A percentile compares a stretch with the other conserved stretches of the same genome.
Evolutionary conservation across 2,329 filamentous ascomycete genomes (phyloP).

Genomic region (Cladosporium cucumerinum): DNA sequence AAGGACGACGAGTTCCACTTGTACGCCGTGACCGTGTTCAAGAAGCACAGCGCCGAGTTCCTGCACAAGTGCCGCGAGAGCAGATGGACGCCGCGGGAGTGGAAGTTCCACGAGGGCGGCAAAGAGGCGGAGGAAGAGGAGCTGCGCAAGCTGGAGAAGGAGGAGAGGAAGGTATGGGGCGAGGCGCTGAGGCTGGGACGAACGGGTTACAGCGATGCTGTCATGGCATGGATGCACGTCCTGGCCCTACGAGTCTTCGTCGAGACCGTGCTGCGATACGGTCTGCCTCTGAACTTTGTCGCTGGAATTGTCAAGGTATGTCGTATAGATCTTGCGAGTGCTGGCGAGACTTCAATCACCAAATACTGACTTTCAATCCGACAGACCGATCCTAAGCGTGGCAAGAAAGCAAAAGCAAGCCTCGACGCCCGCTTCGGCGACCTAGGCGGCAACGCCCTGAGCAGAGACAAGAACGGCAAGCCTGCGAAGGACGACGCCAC

Average conservation of each 20-base stretch:
- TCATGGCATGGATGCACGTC: slow-evolving; percentile 95
- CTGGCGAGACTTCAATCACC: too few species aligned
- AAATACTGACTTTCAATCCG: slow-evolving; percentile 15
- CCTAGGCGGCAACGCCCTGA: slow-evolving; percentile 90
- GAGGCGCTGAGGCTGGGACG: slow-evolving; percentile 82
- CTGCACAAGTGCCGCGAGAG: slow-evolving; percentile 87
- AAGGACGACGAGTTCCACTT: slow-evolving; percentile 87
- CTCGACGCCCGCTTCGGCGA: slow-evolving; percentile 86
- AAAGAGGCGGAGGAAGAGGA: slow-evolving; percentile 86
- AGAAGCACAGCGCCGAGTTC: slow-evolving; percentile 84
- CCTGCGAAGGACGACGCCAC: slow-evolving; percentile 85
- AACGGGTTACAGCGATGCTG: slow-evolving; percentile 92
- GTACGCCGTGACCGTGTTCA: slow-evolving; percentile 87
- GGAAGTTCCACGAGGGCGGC: slow-evolving; percentile 86
- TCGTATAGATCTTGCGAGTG: too few species aligned
- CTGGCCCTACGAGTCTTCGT: slow-evolving; percentile 91
- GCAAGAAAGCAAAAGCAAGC: slow-evolving; percentile 63
- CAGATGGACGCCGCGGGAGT: slow-evolving; percentile 92
- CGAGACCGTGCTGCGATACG: slow-evolving; percentile 95
- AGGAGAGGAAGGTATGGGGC: slow-evolving; percentile 89
- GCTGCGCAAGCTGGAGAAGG: slow-evolving; percentile 73
- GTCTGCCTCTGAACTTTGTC: slow-evolving; percentile 84
- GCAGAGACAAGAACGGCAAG: slow-evolving; percentile 87
- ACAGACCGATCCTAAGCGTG: slow-evolving; percentile 77
- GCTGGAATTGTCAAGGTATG: slow-evolving; percentile 77